Base-by-base conservation (phyloP, 164 flowering plant genomes). In the Tinospora cordifolia region DNA sequence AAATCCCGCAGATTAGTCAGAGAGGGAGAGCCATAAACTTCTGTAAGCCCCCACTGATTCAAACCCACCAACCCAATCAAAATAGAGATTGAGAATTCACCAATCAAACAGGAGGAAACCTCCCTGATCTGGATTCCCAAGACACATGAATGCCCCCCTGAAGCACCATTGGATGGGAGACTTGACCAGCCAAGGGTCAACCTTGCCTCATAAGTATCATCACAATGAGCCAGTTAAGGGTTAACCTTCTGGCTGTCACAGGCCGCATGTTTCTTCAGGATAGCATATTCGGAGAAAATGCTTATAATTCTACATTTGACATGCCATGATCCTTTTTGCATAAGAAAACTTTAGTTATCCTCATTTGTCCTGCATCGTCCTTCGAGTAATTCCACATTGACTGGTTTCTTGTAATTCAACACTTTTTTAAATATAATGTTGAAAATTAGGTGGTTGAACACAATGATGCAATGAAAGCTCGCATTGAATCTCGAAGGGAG, bases 381-480 rank as follows among this genome's bases (percentile, higher is more conserved):
- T 54, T 21, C 9, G n/a, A 54, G 21, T n/a, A 54, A 54, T 6
- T 54, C 24, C 60, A 54, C n/a, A 3, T 54, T 54, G 6, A 22
- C 34, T 60, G 2, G 25, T 60, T 12, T 6, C 10, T 26, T 26
- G 17, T 10, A 3, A 63, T 36, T 58, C 26, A 66, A 8, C 46
- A 12, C 24, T 71, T 64, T 15, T 51, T 13, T n/a, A n/a, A n/a
- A 19, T 8, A 62, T 6, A 9, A 1, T 27, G 3, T 60, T 73
- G 58, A 59, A 34, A 27, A 68, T 71, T 73, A 87, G 91, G 85
- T 80, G 70, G 85, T 76, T 76, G 81, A 83, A 70, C 80, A 75
- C 60, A 86, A 81, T 63, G 74, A 58, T 51, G 68, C 65, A 5
- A 63, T 74, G 21, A 67, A 72, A 75, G 81, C 80, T 72, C 84